Percentiles rank a stretch among this genome's conserved stretches.
Evolutionary conservation across 164 flowering plant species (phyloP).

Genomic region (Nelumbo lutea): DNA sequence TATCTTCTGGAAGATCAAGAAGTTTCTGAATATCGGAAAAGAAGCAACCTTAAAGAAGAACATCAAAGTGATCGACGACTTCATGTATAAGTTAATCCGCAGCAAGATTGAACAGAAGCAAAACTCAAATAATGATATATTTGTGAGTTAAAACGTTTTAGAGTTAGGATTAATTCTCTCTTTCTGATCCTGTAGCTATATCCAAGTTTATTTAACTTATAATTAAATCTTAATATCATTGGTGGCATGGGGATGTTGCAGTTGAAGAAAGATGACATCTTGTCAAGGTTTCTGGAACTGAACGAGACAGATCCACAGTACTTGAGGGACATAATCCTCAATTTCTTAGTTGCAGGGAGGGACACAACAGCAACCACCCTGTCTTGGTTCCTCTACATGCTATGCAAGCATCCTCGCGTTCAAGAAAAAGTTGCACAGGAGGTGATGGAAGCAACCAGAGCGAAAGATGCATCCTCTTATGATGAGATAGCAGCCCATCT

Average conservation of each 20-base stretch:
- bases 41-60: slow-evolving; percentile 49
- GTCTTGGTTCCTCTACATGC: slow-evolving; percentile 72
- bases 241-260: slow-evolving; percentile 7
- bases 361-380: slow-evolving; percentile 74
- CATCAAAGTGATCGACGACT: slow-evolving; percentile 36
- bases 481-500: slow-evolving; percentile 35
- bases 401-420: slow-evolving; percentile 57
- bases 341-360: slow-evolving; percentile 71
- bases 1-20: slow-evolving; percentile 53
- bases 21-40: slow-evolving; percentile 44
- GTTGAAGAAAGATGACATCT: slow-evolving; percentile 54
- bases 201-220: neutral
- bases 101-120: slow-evolving; percentile 38
- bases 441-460: slow-evolving; percentile 23
- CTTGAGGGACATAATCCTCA: slow-evolving; percentile 63
- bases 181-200: neutral
- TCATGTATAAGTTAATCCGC: slow-evolving; percentile 50
- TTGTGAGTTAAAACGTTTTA: slow-evolving; percentile 27
- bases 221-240: neutral
- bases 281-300: slow-evolving; percentile 60
- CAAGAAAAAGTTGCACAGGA: slow-evolving; percentile 61
- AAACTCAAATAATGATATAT: slow-evolving; percentile 18
- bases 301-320: slow-evolving; percentile 40
- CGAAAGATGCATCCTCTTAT: slow-evolving; percentile 5
- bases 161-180: neutral